Evolutionary conservation across 164 flowering plant genomes (phyloP).

Genomic region (Vitis rotundifolia): DNA sequence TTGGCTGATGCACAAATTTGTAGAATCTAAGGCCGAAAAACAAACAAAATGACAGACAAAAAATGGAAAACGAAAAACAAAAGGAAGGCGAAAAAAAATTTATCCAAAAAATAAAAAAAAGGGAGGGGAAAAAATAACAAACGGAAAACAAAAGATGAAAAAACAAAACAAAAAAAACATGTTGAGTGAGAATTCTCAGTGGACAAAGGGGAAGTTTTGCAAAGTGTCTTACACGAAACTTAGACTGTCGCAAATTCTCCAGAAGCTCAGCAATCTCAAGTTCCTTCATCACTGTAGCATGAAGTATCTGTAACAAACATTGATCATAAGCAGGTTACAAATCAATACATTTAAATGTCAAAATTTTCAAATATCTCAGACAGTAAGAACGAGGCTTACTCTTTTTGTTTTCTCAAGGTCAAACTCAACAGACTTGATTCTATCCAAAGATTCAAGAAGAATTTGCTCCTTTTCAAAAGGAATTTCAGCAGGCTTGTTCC

Average conservation of each 20-base stretch:
- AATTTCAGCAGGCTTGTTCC: slow-evolving; percentile 60
- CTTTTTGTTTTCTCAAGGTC: slow-evolving; percentile 92
- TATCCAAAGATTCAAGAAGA: slow-evolving; percentile 71
- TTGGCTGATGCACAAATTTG: too few species aligned
- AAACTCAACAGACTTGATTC: slow-evolving; percentile 77
- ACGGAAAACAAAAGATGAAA: background rate
- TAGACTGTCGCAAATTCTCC: slow-evolving; percentile 49
- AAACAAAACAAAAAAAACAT: background rate
- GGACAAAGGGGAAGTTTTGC: background rate
- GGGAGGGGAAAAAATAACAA: too few species aligned
- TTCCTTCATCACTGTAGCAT: slow-evolving; percentile 70
- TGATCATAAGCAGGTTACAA: slow-evolving; percentile 3
- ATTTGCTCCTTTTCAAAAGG: slow-evolving; percentile 79
- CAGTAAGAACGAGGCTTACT: slow-evolving; percentile 30
- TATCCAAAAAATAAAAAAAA: too few species aligned
- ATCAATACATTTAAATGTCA: background rate
- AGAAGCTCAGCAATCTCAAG: slow-evolving; percentile 55
- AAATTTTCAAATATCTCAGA: background rate
- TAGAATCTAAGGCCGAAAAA: too few species aligned
- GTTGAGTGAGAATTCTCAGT: background rate
- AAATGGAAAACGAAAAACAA: too few species aligned
- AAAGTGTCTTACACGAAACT: slow-evolving; percentile 49
- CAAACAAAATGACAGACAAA: too few species aligned
- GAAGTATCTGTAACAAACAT: slow-evolving; percentile 54
- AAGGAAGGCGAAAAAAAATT: too few species aligned